These are phyloP conservation scores for Scopulariopsis brevicaulis DNA, from an alignment of 2,329 filamentous ascomycete genomes.

Conservation along the genomic window DNA sequence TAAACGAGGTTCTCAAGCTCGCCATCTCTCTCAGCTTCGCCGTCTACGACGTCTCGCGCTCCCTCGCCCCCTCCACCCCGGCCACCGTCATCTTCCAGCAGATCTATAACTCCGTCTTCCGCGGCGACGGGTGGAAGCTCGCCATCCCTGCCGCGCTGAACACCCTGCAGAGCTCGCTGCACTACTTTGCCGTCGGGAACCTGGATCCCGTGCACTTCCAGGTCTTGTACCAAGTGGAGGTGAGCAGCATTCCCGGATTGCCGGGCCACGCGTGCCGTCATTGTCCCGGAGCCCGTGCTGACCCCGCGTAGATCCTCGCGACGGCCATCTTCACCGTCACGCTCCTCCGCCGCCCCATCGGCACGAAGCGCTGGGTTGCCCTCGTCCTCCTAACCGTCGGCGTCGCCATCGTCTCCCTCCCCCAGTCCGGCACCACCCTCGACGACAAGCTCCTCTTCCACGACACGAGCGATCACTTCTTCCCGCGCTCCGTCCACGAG, in stretches of 20 bases:
- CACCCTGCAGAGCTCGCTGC: slow-evolving; percentile 84
- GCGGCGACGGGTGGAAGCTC: slow-evolving; percentile 88
- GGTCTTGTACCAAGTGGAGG: slow-evolving; percentile 85
- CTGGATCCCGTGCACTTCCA: slow-evolving; percentile 89
- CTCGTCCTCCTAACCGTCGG: slow-evolving; percentile 71
- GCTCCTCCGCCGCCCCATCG: slow-evolving; percentile 61
- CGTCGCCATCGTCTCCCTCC: slow-evolving; percentile 76
- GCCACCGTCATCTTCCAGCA: slow-evolving; percentile 71
- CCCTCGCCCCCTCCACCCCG: slow-evolving; percentile 66
- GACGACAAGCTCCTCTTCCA: slow-evolving; percentile 49
- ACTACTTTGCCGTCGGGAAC: slow-evolving; percentile 86
- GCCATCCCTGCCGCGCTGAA: slow-evolving; percentile 82
- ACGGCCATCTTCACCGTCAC: slow-evolving; percentile 79
- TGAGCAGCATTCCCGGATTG: slow-evolving; percentile 14
- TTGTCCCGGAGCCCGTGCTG: not conserved
- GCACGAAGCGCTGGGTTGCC: slow-evolving; percentile 66
- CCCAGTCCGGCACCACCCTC: slow-evolving; percentile 35
- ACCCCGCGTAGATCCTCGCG: slow-evolving; percentile 55
- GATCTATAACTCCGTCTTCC: slow-evolving; percentile 72
- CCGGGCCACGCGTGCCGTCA: not conserved
- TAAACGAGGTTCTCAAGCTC: slow-evolving; percentile 88
- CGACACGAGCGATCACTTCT: slow-evolving; percentile 55
- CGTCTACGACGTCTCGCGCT: slow-evolving; percentile 74
- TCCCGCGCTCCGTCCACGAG: slow-evolving; percentile 70
- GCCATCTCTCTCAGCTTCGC: slow-evolving; percentile 77